Evolutionary conservation across 305 asterid species (phyloP).

Genomic region (Plantago rigida): DNA sequence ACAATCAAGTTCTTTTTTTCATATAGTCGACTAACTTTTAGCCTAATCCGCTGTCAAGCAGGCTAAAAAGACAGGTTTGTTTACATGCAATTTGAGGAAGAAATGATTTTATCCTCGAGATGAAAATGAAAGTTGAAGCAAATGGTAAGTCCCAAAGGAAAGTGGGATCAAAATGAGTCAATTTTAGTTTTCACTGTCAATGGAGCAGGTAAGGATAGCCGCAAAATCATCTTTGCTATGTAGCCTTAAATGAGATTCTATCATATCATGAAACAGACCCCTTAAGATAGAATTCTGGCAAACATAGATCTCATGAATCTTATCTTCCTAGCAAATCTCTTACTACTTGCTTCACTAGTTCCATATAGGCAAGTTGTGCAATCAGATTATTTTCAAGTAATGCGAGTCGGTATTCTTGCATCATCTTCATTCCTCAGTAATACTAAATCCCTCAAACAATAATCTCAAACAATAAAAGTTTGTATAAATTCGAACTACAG

Average conservation of each 20-base stretch:
- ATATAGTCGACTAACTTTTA: no score
- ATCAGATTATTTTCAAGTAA: no score
- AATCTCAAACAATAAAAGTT: slow-evolving; percentile 11
- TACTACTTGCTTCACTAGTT: no score
- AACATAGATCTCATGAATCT: neutral
- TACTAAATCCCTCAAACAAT: neutral
- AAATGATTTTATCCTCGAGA: neutral
- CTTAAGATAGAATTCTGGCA: neutral
- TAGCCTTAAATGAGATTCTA: neutral
- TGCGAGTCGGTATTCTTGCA: no score
- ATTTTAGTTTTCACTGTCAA: slow-evolving; percentile 22
- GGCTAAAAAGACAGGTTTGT: no score
- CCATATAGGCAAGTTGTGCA: no score
- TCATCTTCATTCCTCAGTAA: no score
- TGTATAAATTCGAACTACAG: slow-evolving; percentile 13
- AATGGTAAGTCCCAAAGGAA: neutral
- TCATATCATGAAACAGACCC: no score
- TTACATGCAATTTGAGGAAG: neutral
- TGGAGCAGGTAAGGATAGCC: slow-evolving; percentile 35
- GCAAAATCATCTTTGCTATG: slow-evolving; percentile 15
- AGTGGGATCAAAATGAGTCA: slow-evolving; percentile 23
- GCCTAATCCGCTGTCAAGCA: no score
- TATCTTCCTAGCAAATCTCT: neutral
- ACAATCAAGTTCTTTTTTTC: no score
- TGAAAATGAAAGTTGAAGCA: neutral